phyloP scores from a whole-genome alignment of 2,329 filamentous ascomycete genomes.

The Sporothrix luriei region DNA sequence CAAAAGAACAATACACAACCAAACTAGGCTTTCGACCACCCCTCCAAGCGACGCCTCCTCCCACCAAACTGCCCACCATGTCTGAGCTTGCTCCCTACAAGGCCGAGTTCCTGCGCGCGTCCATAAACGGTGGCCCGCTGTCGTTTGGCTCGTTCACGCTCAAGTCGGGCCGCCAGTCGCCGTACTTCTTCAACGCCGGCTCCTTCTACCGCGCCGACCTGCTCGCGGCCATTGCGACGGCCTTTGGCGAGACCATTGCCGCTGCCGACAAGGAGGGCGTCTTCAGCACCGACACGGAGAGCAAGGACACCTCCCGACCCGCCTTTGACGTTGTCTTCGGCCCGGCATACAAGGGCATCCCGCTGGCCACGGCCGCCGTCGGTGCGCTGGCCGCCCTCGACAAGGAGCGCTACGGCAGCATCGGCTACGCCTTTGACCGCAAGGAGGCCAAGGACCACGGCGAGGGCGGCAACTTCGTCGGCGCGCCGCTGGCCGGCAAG shows the following conservation, averaged over 20 bases:
- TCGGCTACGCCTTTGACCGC: slow-evolving; percentile 89
- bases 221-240: slow-evolving; percentile 73
- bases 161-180: slow-evolving; percentile 88
- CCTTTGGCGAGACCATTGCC: slow-evolving; percentile 71
- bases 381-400: slow-evolving; percentile 46
- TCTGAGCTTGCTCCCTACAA: slow-evolving; percentile 64
- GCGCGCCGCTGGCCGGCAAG: slow-evolving; percentile 81
- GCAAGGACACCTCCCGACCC: slow-evolving; percentile 20
- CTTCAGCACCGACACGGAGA: not conserved
- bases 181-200: slow-evolving; percentile 98
- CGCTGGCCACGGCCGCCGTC: slow-evolving; percentile 72
- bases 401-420: slow-evolving; percentile 57
- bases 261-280: slow-evolving; percentile 34
- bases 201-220: slow-evolving; percentile 82
- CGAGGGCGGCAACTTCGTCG: slow-evolving; percentile 91
- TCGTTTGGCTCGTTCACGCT: slow-evolving; percentile 84
- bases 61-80: slow-evolving; percentile 30
- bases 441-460: slow-evolving; percentile 97
- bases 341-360: slow-evolving; percentile 96
- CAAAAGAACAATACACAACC: too few relatives aligned
- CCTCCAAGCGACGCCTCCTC: not conserved
- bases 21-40: not conserved
- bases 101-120: slow-evolving; percentile 69
- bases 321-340: slow-evolving; percentile 84
- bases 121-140: slow-evolving; percentile 69